Percentiles rank a stretch among this genome's conserved stretches.
Evolutionary conservation across 495 filamentous ascomycete genomes (phyloP).

Genomic region (Filosporella fistucella): DNA sequence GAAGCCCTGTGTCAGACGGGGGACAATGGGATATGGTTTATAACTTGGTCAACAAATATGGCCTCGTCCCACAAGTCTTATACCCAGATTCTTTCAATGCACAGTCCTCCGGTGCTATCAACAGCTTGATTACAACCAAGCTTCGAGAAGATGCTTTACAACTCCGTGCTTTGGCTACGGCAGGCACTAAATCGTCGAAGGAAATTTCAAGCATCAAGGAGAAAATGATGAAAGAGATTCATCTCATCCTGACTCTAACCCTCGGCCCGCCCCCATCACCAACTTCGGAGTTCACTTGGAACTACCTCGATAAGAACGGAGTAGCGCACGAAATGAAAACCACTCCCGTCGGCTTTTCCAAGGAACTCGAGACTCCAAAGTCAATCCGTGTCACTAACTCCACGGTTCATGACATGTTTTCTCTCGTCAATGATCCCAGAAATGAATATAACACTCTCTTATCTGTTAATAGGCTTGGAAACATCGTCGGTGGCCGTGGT

Average conservation of each 20-base stretch:
- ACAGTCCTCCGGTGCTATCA: slow-evolving; percentile 61
- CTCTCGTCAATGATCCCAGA: slow-evolving; percentile 78
- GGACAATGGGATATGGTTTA: slow-evolving; percentile 94
- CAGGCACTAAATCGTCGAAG: slow-evolving; percentile 5
- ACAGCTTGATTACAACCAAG: slow-evolving; percentile 75
- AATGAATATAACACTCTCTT: slow-evolving; percentile 65
- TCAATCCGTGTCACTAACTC: slow-evolving; percentile 39
- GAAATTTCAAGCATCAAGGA: slow-evolving; percentile 52
- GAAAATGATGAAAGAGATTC: slow-evolving; percentile 71
- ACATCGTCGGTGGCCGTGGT: slow-evolving; percentile 64
- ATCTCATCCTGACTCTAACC: slow-evolving; percentile 71
- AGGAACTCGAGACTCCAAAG: slow-evolving; percentile 42
- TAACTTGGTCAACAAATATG: slow-evolving; percentile 81
- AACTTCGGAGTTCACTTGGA: slow-evolving; percentile 66
- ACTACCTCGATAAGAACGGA: slow-evolving; percentile 64
- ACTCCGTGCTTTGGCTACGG: slow-evolving; percentile 47
- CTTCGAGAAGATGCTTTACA: slow-evolving; percentile 75
- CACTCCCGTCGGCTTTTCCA: slow-evolving; percentile 64
- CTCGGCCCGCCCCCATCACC: slow-evolving; percentile 72
- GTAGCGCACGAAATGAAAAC: slow-evolving; percentile 51
- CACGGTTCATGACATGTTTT: slow-evolving; percentile 60
- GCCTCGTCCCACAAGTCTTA: slow-evolving; percentile 70
- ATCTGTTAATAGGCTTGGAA: slow-evolving; percentile 73
- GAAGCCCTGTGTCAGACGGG: slow-evolving; percentile 69
- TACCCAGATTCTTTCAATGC: slow-evolving; percentile 74